A percentile compares a stretch with the other conserved stretches of the same genome.
These are phyloP conservation scores for Helicocarpus griseus DNA, from an alignment of 2,329 filamentous ascomycete genomes.

Conservation along the genomic window DNA sequence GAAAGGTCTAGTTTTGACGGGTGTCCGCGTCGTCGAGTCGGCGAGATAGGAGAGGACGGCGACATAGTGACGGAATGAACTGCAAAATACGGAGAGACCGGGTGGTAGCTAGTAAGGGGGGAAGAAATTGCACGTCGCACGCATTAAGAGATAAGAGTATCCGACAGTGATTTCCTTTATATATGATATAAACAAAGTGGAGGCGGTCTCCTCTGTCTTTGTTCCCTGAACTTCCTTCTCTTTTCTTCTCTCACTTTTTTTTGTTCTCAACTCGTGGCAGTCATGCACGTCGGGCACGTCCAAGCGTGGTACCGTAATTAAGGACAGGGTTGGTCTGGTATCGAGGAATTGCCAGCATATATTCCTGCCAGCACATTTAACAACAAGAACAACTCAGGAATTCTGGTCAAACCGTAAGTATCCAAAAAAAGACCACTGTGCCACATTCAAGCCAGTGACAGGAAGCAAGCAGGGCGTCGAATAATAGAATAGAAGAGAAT, in stretches of 20 bases:
- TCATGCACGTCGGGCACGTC: background rate
- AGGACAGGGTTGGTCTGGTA: background rate
- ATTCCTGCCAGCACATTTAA: background rate
- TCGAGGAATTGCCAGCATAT: background rate
- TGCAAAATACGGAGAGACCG: conserved; percentile 19
- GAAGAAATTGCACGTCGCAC: conserved; percentile 7
- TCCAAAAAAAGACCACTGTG: background rate
- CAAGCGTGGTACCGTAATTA: background rate
- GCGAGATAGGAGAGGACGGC: conserved; percentile 18
- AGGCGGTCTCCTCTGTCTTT: background rate
- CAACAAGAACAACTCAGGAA: background rate
- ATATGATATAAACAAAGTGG: background rate
- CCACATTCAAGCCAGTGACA: background rate
- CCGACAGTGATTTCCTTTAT: background rate
- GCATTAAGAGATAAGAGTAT: background rate
- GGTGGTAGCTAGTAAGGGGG: conserved; percentile 21
- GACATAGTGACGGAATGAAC: conserved; percentile 16
- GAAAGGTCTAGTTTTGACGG: conserved; percentile 30
- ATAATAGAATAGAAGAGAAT: no score
- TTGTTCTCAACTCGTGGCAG: background rate
- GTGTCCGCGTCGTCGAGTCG: conserved; percentile 28
- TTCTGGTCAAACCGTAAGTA: background rate
- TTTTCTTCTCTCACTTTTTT: background rate
- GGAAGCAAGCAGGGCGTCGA: background rate
- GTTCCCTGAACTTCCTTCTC: background rate